phyloP scores from a whole-genome alignment of 176 grass and related monocot species.

The Zoysia pacifica region DNA sequence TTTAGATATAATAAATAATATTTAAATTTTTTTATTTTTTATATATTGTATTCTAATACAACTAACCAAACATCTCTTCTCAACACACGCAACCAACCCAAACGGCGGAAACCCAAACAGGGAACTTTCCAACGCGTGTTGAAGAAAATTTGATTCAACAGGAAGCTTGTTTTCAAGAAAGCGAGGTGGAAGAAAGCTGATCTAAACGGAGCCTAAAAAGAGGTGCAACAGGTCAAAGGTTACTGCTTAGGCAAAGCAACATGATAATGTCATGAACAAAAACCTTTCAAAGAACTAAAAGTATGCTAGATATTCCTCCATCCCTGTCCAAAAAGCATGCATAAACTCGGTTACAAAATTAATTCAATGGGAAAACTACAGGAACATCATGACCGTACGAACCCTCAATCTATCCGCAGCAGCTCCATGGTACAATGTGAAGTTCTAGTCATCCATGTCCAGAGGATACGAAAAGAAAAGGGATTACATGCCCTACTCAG shows the following conservation, averaged over 20 bases:
- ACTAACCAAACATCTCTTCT: too few relatives aligned
- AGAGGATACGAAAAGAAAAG: conserved; percentile 23
- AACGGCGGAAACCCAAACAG: too few relatives aligned
- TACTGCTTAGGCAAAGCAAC: not conserved
- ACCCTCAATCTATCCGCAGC: not conserved
- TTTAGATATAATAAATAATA: too few relatives aligned
- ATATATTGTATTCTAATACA: too few relatives aligned
- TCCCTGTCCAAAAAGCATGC: conserved; percentile 27
- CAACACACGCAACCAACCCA: too few relatives aligned
- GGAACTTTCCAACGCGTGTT: too few relatives aligned
- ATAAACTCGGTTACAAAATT: conserved; percentile 48
- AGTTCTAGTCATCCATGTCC: conserved; percentile 31
- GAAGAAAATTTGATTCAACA: not conserved
- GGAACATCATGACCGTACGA: conserved; percentile 36
- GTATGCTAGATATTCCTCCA: conserved; percentile 43
- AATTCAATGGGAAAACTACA: conserved; percentile 37
- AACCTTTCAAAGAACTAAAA: conserved; percentile 17
- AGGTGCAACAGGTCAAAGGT: not conserved
- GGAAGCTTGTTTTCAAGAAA: too few relatives aligned
- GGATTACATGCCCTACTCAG: conserved; percentile 37
- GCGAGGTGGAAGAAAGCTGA: not conserved
- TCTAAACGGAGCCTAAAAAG: not conserved
- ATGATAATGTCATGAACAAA: not conserved
- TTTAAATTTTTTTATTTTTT: too few relatives aligned
- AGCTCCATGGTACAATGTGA: not conserved